Percentiles rank a stretch among this genome's conserved stretches.
Evolutionary conservation across 768 basidiomycete species (phyloP).

Genomic region (Coprinellus aureogranulatus): DNA sequence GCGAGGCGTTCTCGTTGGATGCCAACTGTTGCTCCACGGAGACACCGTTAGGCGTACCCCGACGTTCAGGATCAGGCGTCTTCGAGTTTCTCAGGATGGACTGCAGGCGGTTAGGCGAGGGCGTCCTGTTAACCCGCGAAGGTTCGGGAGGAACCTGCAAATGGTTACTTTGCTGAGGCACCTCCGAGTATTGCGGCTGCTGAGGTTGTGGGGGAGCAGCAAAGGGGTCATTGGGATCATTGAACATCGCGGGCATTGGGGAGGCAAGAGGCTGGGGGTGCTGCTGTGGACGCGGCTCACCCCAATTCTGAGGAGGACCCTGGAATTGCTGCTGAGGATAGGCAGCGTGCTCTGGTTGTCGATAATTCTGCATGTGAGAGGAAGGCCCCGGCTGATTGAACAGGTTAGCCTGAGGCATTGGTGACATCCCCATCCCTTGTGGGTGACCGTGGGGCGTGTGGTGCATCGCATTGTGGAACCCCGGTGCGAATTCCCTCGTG

Average conservation of each 20-base stretch:
- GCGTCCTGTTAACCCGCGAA: not conserved
- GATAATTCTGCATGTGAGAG: not conserved
- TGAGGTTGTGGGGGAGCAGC: not conserved
- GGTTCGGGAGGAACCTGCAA: conserved; percentile 6
- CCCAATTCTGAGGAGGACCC: not conserved
- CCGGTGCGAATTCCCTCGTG: not conserved
- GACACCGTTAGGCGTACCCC: not conserved
- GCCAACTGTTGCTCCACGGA: not conserved
- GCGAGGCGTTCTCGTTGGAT: not conserved
- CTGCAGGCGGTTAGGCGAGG: not conserved
- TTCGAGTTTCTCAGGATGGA: not conserved
- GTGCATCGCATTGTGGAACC: not conserved
- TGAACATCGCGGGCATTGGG: not conserved
- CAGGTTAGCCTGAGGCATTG: not conserved
- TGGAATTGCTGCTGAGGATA: not conserved
- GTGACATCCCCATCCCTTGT: too few relatives aligned
- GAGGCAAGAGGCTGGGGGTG: not conserved
- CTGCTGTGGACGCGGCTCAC: not conserved
- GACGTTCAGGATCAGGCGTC: conserved; percentile 4
- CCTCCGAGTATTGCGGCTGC: not conserved
- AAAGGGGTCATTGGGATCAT: not conserved
- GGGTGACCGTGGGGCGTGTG: not conserved
- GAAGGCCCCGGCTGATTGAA: not conserved
- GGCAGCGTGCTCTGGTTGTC: not conserved
- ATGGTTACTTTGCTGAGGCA: not conserved